These are phyloP conservation scores for Blumeria graminis DNA, from an alignment of 2,329 filamentous ascomycete genomes.

Conservation along the genomic window DNA sequence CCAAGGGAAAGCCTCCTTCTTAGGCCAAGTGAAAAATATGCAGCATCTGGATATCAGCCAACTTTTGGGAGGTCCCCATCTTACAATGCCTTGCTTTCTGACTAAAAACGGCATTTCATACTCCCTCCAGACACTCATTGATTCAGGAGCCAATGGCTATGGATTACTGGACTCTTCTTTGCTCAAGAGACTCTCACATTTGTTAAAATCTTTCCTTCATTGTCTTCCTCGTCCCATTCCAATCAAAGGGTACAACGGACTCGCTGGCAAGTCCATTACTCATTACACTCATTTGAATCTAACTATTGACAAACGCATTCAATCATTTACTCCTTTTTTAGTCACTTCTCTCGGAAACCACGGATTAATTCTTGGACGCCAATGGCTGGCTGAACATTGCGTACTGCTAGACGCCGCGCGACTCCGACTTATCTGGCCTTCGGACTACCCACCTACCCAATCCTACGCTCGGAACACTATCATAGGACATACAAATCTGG, in stretches of 20 bases:
- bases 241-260: background rate
- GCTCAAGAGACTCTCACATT: background rate
- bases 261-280: background rate
- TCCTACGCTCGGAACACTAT: background rate
- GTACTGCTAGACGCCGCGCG: background rate
- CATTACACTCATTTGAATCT: background rate
- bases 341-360: background rate
- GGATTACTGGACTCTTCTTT: background rate
- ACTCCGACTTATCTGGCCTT: background rate
- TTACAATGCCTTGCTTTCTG: background rate
- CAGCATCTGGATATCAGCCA: background rate
- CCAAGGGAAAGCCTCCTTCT: background rate
- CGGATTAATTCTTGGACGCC: background rate
- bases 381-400: background rate
- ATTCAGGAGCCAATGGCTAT: background rate
- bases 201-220: background rate
- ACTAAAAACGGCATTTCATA: background rate
- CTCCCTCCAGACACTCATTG: background rate
- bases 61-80: background rate
- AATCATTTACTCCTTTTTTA: background rate
- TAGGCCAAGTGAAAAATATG: background rate
- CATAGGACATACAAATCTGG: background rate
- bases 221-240: background rate
- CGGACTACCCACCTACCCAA: background rate
- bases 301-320: background rate